Conservation (phyloP, 805 yeast genomes). For the Monosporozyma yasuniensis region DNA sequence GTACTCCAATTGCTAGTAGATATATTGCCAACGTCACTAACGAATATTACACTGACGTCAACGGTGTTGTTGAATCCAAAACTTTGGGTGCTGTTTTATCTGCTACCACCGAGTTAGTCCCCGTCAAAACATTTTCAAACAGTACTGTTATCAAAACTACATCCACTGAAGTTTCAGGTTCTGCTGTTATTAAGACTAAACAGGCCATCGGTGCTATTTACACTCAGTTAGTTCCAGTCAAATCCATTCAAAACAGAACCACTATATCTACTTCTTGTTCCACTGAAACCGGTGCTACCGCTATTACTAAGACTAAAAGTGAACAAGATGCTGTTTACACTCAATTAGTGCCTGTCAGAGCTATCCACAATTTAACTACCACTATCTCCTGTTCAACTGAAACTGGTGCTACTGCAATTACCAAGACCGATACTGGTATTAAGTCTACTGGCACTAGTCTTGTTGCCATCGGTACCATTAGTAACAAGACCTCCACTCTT, state of each 20-base stretch:
- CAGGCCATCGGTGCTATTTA: not conserved
- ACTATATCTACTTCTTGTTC: not conserved
- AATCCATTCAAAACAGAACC: not conserved
- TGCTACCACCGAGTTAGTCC: conserved; percentile 21
- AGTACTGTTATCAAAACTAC: not conserved
- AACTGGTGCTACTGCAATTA: not conserved
- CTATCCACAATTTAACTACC: not conserved
- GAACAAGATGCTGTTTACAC: not conserved
- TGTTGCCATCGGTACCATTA: not conserved
- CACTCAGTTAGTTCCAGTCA: conserved; percentile 3
- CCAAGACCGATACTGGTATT: not conserved
- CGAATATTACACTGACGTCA: not conserved
- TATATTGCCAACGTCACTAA: not conserved
- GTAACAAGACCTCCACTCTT: not conserved
- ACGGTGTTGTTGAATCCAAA: conserved; percentile 11
- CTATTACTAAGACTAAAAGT: not conserved
- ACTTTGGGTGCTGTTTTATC: conserved; percentile 15
- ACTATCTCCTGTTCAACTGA: not conserved
- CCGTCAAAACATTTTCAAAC: conserved; percentile 8
- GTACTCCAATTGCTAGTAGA: not conserved
- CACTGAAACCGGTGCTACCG: not conserved
- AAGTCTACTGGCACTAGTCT: not conserved
- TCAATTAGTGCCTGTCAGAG: not conserved
- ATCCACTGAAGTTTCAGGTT: not conserved
- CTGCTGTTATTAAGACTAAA: not conserved